Base-by-base conservation (phyloP, 2,329 filamentous ascomycete species). In the Ophiosphaerella korrae region DNA sequence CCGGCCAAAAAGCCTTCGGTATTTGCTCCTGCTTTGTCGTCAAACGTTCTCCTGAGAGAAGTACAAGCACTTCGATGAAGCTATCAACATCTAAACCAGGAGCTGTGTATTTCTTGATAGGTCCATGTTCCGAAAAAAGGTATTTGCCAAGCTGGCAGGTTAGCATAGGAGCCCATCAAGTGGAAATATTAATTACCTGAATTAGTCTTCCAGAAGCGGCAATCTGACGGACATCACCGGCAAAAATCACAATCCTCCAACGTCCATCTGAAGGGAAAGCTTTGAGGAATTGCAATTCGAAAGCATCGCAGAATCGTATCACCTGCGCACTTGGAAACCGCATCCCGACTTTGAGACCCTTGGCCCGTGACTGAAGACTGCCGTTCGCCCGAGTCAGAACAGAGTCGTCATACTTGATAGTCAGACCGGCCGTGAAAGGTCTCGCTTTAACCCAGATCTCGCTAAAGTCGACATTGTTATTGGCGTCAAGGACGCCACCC, bases 21-120 rank as follows among this genome's bases (percentile, higher is more conserved):
- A 37, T 37, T 16, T 37, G 35, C 35, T 37, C 35, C 18, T 37
- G 35, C 35, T 37, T 37, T 16, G 35, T 37, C 14, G 35, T 37
- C 35, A 16, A 37, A 37, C 35, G 35, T 37, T 37, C 35, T 37
- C 35, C 35, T 37, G 35, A 37, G n/a, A 37, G 35, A 16, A 37
- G 35, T 37, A 37, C n/a, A 16, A 37, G 35, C 35, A 37, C 35
- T 37, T 37, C 35, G 35, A 37, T 37, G 35, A 37, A 37, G 35
- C 35, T 37, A 37, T 37, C 35, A 37, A 16, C 35, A 37, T 37
- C 35, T 16, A 16, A 37, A 18, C 35, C 35, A 16, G 35, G 35
- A 37, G 35, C 13, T 16, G 35, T 37, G 35, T 37, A 37, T 37
- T 16, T 37, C 35, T 37, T 37, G 35, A 37, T 16, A 37, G 35